Percentiles rank a stretch among this genome's conserved stretches.
phyloP scores from a whole-genome alignment of 495 filamentous ascomycete genomes.

The Saxophila tyrrhenica region DNA sequence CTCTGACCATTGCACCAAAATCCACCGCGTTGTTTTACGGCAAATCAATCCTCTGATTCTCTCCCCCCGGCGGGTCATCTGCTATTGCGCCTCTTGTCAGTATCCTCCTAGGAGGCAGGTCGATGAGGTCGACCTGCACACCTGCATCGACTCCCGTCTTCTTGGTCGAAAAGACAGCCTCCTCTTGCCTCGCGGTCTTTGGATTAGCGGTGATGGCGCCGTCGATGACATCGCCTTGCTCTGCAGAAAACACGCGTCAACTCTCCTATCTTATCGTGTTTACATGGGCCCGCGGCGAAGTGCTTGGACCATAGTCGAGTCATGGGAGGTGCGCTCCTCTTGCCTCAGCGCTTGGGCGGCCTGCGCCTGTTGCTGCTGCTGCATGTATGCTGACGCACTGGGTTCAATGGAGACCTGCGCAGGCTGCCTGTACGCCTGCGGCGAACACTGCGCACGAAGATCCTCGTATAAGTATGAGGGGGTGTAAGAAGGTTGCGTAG shows the following conservation, averaged over 20 bases:
- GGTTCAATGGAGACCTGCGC: neutral
- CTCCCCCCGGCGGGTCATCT: too few species aligned
- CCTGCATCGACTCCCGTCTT: conserved; percentile 10
- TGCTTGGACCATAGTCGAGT: conserved; percentile 16
- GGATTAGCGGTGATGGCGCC: neutral
- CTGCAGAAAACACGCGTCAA: conserved; percentile 17
- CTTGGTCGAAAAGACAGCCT: neutral
- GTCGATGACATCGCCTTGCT: conserved; percentile 8
- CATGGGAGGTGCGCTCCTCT: conserved; percentile 19
- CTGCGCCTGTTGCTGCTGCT: neutral
- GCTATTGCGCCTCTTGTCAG: neutral
- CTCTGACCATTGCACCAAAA: neutral
- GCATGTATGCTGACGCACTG: neutral
- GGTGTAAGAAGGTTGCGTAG: conserved; percentile 6
- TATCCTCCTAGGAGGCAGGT: neutral
- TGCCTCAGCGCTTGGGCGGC: conserved; percentile 4
- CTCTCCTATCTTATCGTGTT: conserved; percentile 1
- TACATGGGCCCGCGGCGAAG: conserved; percentile 6
- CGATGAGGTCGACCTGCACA: conserved; percentile 13
- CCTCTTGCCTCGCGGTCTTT: conserved; percentile 9
- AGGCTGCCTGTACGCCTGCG: conserved; percentile 14
- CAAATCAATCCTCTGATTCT: too few species aligned
- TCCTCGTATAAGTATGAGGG: conserved; percentile 15
- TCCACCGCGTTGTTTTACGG: too few species aligned
- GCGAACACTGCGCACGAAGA: conserved; percentile 27